Percentiles rank a stretch among this genome's conserved stretches.
These are phyloP conservation scores for Blastobotrys peoriensis DNA, from an alignment of 805 yeast genomes.

Conservation along the genomic window DNA sequence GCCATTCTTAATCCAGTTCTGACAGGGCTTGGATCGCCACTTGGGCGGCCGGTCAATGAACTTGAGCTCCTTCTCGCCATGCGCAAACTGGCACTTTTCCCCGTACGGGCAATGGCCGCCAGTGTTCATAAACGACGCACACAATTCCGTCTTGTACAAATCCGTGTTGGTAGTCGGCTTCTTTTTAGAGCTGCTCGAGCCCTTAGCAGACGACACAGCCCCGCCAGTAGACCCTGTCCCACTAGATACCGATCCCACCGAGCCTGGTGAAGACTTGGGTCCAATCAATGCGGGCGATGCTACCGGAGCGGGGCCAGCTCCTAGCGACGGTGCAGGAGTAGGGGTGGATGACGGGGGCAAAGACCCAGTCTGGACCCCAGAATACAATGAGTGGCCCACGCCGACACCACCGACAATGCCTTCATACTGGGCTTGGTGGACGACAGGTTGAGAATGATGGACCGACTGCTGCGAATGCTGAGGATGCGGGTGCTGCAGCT, in stretches of 20 bases:
- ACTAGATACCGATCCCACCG: neutral
- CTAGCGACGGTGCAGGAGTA: neutral
- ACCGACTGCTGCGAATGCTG: neutral
- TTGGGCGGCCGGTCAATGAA: slow-evolving; percentile 66
- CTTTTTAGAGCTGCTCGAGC: slow-evolving; percentile 10
- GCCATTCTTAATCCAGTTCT: slow-evolving; percentile 79
- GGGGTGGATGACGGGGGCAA: neutral
- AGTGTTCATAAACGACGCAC: slow-evolving; percentile 66
- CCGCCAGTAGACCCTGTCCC: neutral
- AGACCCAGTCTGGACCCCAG: neutral
- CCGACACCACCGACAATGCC: too few relatives aligned
- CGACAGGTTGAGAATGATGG: too few relatives aligned
- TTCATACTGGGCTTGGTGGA: too few relatives aligned
- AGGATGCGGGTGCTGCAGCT: neutral
- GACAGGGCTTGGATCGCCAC: slow-evolving; percentile 88
- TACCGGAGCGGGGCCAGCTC: too few relatives aligned
- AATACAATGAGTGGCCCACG: too few relatives aligned
- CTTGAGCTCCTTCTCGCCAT: slow-evolving; percentile 74
- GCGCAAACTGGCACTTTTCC: slow-evolving; percentile 90
- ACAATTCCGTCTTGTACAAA: slow-evolving; percentile 84
- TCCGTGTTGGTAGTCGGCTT: slow-evolving; percentile 45
- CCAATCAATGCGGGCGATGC: neutral
- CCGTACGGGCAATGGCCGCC: slow-evolving; percentile 82
- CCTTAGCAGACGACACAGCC: neutral
- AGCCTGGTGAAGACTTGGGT: neutral